These are phyloP conservation scores for Macrotyloma uniflorum DNA, from an alignment of 306 rosid genomes.

Conservation along the genomic window DNA sequence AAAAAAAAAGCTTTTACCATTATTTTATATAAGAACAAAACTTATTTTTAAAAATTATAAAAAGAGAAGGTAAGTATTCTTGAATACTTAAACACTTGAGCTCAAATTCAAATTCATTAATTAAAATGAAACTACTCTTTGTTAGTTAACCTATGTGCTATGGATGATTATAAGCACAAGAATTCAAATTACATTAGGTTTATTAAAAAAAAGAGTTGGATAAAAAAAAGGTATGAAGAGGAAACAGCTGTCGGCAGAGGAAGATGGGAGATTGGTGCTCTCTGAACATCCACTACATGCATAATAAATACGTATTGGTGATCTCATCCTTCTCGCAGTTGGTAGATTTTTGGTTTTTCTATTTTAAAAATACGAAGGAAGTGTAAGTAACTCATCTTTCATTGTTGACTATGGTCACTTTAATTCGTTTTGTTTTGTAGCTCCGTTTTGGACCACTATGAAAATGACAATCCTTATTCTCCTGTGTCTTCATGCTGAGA, in stretches of 20 bases:
- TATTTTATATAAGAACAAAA: no score
- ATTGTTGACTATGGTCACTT: slow-evolving; percentile 21
- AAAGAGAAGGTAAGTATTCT: no score
- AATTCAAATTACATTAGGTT: no score
- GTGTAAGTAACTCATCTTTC: slow-evolving; percentile 12
- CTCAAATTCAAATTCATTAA: no score
- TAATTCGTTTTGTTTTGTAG: slow-evolving; percentile 33
- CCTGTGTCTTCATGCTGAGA: slow-evolving; percentile 17
- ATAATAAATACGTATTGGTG: slow-evolving; percentile 18
- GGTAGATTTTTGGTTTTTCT: not conserved
- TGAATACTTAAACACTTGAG: no score
- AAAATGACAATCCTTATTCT: slow-evolving; percentile 38
- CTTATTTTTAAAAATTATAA: no score
- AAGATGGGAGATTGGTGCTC: slow-evolving; percentile 30
- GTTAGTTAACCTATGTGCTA: no score
- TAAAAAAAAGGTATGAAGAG: slow-evolving; percentile 12
- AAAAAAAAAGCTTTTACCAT: no score
- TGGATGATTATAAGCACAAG: no score
- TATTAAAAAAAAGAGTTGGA: not conserved
- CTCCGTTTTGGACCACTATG: slow-evolving; percentile 38
- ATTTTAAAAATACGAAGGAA: not conserved
- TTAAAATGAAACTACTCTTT: no score
- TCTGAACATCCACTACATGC: slow-evolving; percentile 36
- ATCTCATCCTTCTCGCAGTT: slow-evolving; percentile 1
- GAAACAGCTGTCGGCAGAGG: slow-evolving; percentile 45